Evolutionary conservation across 2,329 filamentous ascomycete genomes (phyloP).

Genomic region (Trichoderma sp.): DNA sequence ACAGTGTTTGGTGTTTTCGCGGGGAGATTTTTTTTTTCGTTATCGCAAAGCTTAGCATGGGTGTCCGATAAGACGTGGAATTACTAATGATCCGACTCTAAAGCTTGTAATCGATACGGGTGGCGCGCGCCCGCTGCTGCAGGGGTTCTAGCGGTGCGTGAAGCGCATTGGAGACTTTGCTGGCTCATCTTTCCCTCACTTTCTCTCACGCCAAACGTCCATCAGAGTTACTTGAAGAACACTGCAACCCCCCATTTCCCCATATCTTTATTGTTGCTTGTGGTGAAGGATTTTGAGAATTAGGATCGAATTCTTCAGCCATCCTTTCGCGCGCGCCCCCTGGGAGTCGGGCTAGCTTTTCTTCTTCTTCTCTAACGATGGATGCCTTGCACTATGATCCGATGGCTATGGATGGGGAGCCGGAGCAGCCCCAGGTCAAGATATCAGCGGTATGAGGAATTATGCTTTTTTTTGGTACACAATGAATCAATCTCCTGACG

Average conservation of each 20-base stretch:
- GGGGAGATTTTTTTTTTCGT: conserved; percentile 39
- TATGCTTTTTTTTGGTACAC: too few species aligned
- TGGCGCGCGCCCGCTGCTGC: conserved; percentile 11
- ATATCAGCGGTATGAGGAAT: conserved; percentile 56
- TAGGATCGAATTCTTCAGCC: background rate
- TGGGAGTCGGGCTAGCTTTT: conserved; percentile 13
- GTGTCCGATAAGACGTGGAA: conserved; percentile 35
- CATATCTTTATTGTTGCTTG: conserved; percentile 3
- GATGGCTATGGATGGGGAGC: conserved; percentile 61
- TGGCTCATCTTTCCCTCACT: conserved; percentile 21
- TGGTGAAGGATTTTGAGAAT: background rate
- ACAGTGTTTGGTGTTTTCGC: conserved; percentile 24
- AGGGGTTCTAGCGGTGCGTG: conserved; percentile 7
- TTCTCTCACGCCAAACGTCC: background rate
- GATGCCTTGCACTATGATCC: conserved; percentile 61
- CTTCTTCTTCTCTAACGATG: conserved; percentile 35
- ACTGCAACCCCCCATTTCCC: background rate
- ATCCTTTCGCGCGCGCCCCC: conserved; percentile 1
- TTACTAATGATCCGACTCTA: conserved; percentile 36
- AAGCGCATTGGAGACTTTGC: conserved; percentile 8
- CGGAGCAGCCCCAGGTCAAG: conserved; percentile 59
- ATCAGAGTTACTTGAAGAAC: background rate
- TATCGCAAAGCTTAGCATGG: conserved; percentile 31
- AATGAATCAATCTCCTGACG: conserved; percentile 3
- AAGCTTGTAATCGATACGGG: conserved; percentile 10